These are phyloP conservation scores for Fusarium protoensiforme DNA, from an alignment of 2,329 filamentous ascomycete genomes.

Conservation along the genomic window DNA sequence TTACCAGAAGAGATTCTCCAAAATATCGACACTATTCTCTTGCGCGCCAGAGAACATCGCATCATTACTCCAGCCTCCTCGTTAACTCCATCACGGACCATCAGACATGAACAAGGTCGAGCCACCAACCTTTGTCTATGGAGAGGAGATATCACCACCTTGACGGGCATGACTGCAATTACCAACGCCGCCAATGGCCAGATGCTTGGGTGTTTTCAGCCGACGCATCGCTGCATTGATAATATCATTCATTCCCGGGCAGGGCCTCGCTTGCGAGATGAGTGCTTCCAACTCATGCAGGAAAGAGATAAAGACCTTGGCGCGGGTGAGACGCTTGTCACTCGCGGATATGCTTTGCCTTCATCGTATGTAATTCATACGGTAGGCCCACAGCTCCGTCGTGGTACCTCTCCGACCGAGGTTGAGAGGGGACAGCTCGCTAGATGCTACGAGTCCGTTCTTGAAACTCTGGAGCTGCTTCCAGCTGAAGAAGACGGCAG, in stretches of 20 bases:
- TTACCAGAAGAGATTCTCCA: slow-evolving; percentile 7
- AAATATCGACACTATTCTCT: slow-evolving; percentile 25
- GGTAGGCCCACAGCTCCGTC: slow-evolving; percentile 24
- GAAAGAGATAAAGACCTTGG: neutral
- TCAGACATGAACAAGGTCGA: neutral
- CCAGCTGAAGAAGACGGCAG: neutral
- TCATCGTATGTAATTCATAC: slow-evolving; percentile 29
- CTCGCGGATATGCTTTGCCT: slow-evolving; percentile 17
- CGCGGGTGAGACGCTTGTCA: slow-evolving; percentile 25
- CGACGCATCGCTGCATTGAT: slow-evolving; percentile 37
- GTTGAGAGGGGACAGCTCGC: neutral
- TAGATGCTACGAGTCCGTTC: slow-evolving; percentile 25
- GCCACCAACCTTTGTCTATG: slow-evolving; percentile 13
- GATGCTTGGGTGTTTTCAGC: slow-evolving; percentile 38
- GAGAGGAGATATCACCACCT: slow-evolving; percentile 38
- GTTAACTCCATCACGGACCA: neutral
- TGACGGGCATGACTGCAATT: slow-evolving; percentile 26
- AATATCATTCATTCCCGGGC: slow-evolving; percentile 38
- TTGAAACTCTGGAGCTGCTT: slow-evolving; percentile 12
- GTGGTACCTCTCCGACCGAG: neutral
- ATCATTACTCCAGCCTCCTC: slow-evolving; percentile 2
- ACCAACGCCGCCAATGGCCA: slow-evolving; percentile 38
- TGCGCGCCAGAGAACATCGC: slow-evolving; percentile 3
- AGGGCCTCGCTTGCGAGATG: slow-evolving; percentile 29
- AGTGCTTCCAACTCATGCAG: slow-evolving; percentile 31